These are phyloP conservation scores for Sarocladium strictum DNA, from an alignment of 2,329 filamentous ascomycete genomes.

Conservation along the genomic window DNA sequence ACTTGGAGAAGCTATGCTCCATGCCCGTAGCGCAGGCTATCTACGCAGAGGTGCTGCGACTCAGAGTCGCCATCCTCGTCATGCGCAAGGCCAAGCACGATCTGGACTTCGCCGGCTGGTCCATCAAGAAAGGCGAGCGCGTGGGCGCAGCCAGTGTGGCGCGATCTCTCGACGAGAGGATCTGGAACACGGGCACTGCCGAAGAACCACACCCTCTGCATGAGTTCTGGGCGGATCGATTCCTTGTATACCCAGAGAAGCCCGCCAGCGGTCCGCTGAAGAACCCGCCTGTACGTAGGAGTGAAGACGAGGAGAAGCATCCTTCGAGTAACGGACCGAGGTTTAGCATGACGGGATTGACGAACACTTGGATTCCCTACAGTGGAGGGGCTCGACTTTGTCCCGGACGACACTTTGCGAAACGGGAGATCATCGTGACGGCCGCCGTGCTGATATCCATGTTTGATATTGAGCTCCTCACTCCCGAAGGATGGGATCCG, in stretches of 20 bases:
- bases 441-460: slow-evolving; percentile 23
- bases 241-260: slow-evolving; percentile 14
- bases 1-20: neutral
- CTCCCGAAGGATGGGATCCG: slow-evolving; percentile 15
- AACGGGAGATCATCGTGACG: slow-evolving; percentile 30
- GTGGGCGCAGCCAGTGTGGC: neutral
- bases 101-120: slow-evolving; percentile 1
- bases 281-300: neutral
- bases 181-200: slow-evolving; percentile 11
- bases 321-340: neutral
- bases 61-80: neutral
- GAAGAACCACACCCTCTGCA: slow-evolving; percentile 5
- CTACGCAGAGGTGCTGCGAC: slow-evolving; percentile 3
- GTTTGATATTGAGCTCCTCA: slow-evolving; percentile 28
- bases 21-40: neutral
- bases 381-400: slow-evolving; percentile 30
- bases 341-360: neutral
- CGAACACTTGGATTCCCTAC: neutral
- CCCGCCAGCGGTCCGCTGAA: slow-evolving; percentile 13
- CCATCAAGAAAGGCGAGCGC: slow-evolving; percentile 7
- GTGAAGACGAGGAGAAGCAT: neutral
- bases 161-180: slow-evolving; percentile 8
- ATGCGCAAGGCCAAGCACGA: neutral
- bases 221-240: slow-evolving; percentile 16
- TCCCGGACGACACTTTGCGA: slow-evolving; percentile 33